A percentile compares a stretch with the other conserved stretches of the same genome.
phyloP scores from a whole-genome alignment of 208 protist genomes.

The Zelonia costaricensis region DNA sequence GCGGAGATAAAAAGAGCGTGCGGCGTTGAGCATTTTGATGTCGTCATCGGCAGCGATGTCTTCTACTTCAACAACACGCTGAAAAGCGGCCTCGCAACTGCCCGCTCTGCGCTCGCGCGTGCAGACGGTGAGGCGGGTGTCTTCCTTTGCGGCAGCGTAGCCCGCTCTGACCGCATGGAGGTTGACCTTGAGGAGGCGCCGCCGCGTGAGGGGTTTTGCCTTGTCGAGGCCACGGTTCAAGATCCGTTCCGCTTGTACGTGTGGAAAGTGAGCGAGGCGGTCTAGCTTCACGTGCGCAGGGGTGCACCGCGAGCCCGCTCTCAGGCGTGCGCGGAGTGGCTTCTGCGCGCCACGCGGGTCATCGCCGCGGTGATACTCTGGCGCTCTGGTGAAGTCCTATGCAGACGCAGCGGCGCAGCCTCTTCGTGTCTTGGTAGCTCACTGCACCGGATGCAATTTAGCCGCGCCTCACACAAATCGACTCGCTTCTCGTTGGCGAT shows the following conservation, averaged over 20 bases:
- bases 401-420: too few relatives aligned
- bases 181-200: constrained; percentile 42
- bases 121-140: not conserved
- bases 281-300: too few relatives aligned
- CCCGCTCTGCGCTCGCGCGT: constrained; percentile 21
- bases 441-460: too few relatives aligned
- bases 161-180: constrained; percentile 62
- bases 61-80: constrained; percentile 58
- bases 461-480: too few relatives aligned
- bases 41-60: constrained; percentile 67
- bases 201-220: constrained; percentile 24
- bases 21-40: constrained; percentile 34
- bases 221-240: constrained; percentile 10
- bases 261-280: too few relatives aligned
- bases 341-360: too few relatives aligned
- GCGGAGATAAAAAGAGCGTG: constrained; percentile 18
- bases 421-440: too few relatives aligned
- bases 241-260: constrained; percentile 37
- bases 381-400: too few relatives aligned
- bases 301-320: too few relatives aligned
- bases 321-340: too few relatives aligned
- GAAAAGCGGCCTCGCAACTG: constrained; percentile 38
- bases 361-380: too few relatives aligned
- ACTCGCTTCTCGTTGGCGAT: too few relatives aligned
- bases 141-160: constrained; percentile 51